phyloP scores from a whole-genome alignment of 345 rosid genomes.

The Acer saccharum region DNA sequence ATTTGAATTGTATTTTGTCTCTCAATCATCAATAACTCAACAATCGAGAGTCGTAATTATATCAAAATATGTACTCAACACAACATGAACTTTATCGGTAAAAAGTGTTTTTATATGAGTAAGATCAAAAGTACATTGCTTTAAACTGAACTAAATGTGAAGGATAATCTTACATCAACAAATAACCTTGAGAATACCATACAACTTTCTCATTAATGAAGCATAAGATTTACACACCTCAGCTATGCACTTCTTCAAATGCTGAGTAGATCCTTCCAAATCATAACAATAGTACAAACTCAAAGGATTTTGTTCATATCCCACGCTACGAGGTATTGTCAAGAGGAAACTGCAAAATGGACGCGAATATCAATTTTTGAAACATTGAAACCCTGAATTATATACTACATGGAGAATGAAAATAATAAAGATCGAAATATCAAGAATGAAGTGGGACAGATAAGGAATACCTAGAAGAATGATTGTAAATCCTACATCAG shows the following conservation, averaged over 20 bases:
- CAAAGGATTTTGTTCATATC: slow-evolving; percentile 89
- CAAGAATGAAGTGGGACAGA: too few relatives aligned
- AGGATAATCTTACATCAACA: not conserved
- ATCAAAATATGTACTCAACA: not conserved
- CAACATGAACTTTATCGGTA: not conserved
- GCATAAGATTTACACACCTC: slow-evolving; percentile 47
- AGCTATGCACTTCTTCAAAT: slow-evolving; percentile 77
- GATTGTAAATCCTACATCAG: too few relatives aligned
- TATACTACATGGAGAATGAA: too few relatives aligned
- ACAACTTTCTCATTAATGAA: not conserved
- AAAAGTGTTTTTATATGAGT: too few relatives aligned
- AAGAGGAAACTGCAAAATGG: slow-evolving; percentile 57
- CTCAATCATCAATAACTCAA: not conserved
- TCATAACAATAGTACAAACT: slow-evolving; percentile 88
- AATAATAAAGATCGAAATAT: not conserved
- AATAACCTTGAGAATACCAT: not conserved
- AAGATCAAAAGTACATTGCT: not conserved
- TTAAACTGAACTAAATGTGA: not conserved
- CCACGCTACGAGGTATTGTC: slow-evolving; percentile 91
- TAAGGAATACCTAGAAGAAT: too few relatives aligned
- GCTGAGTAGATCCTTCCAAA: slow-evolving; percentile 36
- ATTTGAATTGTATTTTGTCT: not conserved
- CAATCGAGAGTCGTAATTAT: not conserved
- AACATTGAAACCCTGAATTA: not conserved
- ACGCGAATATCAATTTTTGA: slow-evolving; percentile 1